Conservation (phyloP, 1,284 basidiomycete genomes). For the Ustilago sp. region DNA sequence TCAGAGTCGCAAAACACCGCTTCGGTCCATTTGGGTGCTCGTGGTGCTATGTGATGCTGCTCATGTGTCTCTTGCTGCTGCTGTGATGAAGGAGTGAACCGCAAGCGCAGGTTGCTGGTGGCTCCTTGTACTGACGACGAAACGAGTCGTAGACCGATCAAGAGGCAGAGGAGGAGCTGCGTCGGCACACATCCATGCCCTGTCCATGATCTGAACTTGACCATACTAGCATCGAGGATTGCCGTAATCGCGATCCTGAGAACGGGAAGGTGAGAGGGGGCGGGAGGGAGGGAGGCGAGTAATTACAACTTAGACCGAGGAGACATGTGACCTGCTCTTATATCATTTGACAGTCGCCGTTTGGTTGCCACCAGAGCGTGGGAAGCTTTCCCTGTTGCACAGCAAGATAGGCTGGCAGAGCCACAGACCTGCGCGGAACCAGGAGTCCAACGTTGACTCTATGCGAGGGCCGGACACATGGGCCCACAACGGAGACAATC, state of each 20-base stretch:
- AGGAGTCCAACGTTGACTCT: not conserved
- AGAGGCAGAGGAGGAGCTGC: constrained; percentile 22
- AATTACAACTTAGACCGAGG: not conserved
- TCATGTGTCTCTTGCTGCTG: constrained; percentile 1
- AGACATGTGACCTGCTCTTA: not conserved
- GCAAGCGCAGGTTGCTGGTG: not conserved
- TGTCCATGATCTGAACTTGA: constrained; percentile 12
- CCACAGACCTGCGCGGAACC: constrained; percentile 11
- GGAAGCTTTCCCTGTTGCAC: not conserved
- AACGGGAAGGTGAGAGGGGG: not conserved
- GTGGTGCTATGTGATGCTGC: constrained; percentile 11
- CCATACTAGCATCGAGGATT: constrained; percentile 18
- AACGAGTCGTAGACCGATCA: constrained; percentile 26
- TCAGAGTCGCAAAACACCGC: not conserved
- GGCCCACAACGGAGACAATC: constrained; percentile 1
- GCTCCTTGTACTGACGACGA: constrained; percentile 9
- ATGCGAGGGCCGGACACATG: not conserved
- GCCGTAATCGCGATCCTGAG: not conserved
- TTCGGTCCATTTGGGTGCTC: constrained; percentile 5
- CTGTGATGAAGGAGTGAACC: not conserved
- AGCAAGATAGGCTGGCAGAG: not conserved
- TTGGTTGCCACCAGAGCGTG: constrained; percentile 6
- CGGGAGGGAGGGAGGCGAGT: not conserved
- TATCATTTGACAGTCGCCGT: not conserved
- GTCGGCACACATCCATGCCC: constrained; percentile 18